Evolutionary conservation across 1,139 yeast genomes (phyloP).

Genomic region (Ashbya aceris): DNA sequence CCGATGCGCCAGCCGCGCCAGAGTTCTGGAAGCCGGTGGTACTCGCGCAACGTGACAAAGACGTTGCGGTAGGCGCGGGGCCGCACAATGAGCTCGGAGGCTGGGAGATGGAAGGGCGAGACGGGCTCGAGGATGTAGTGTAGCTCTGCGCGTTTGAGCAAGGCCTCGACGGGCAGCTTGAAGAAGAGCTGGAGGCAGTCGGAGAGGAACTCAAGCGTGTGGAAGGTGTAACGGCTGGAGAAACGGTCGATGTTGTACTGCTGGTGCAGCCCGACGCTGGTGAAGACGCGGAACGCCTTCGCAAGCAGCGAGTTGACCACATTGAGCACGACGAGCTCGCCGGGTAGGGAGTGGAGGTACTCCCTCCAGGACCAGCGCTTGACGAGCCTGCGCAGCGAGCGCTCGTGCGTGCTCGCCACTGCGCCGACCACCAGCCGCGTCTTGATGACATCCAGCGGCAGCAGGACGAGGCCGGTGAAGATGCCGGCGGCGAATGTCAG

Average conservation of each 20-base stretch:
- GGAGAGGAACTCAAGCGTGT: conserved; percentile 42
- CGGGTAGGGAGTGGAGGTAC: conserved; percentile 25
- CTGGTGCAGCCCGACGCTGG: conserved; percentile 64
- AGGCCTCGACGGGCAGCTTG: conserved; percentile 79
- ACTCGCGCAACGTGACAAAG: conserved; percentile 37
- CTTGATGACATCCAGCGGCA: conserved; percentile 76
- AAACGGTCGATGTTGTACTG: conserved; percentile 61
- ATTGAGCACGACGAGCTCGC: conserved; percentile 20
- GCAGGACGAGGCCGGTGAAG: conserved; percentile 62
- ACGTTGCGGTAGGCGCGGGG: conserved; percentile 46
- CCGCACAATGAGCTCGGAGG: conserved; percentile 43
- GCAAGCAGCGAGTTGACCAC: conserved; percentile 54
- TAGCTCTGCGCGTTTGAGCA: conserved; percentile 76
- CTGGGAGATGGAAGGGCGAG: conserved; percentile 19
- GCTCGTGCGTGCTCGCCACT: conserved; percentile 10
- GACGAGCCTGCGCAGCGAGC: conserved; percentile 31
- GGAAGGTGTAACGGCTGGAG: conserved; percentile 54
- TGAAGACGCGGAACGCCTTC: conserved; percentile 49
- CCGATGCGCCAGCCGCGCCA: conserved; percentile 94
- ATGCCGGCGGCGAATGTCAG: conserved; percentile 66
- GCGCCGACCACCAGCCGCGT: conserved; percentile 67
- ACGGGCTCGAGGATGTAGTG: conserved; percentile 40
- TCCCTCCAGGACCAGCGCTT: conserved; percentile 33
- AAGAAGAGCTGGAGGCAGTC: conserved; percentile 60
- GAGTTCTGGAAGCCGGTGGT: conserved; percentile 40